A percentile compares a stretch with the other conserved stretches of the same genome.
These are phyloP conservation scores for Trichoderma sp. DNA, from an alignment of 2,329 filamentous ascomycete genomes.

Conservation along the genomic window DNA sequence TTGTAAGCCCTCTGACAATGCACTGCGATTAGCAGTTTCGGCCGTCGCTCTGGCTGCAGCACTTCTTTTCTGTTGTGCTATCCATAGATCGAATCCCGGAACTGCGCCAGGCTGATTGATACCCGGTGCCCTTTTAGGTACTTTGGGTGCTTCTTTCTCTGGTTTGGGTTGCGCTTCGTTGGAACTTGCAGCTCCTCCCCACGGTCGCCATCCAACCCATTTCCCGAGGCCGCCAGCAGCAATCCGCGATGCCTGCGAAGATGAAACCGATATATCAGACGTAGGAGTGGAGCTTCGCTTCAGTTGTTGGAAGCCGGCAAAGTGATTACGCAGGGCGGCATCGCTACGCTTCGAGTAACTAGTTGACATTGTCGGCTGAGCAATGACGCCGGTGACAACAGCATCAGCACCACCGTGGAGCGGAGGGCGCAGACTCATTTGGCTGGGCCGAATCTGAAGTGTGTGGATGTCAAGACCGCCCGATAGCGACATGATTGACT, in stretches of 20 bases:
- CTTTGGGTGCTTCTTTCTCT: slow-evolving; percentile 41
- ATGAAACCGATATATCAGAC: slow-evolving; percentile 37
- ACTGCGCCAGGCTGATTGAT: slow-evolving; percentile 80
- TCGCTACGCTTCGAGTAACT: slow-evolving; percentile 55
- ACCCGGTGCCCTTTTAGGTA: slow-evolving; percentile 62
- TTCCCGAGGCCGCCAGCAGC: slow-evolving; percentile 45
- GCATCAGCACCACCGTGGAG: slow-evolving; percentile 57
- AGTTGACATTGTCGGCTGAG: slow-evolving; percentile 60
- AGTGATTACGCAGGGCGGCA: slow-evolving; percentile 61
- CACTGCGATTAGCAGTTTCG: slow-evolving; percentile 61
- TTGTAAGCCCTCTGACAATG: slow-evolving; percentile 61
- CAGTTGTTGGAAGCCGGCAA: slow-evolving; percentile 45
- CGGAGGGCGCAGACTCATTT: slow-evolving; percentile 64
- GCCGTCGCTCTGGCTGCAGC: slow-evolving; percentile 62
- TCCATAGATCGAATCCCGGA: slow-evolving; percentile 67
- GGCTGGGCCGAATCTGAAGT: slow-evolving; percentile 73
- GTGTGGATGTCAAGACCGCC: slow-evolving; percentile 92
- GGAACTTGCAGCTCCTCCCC: slow-evolving; percentile 41
- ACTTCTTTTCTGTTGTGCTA: slow-evolving; percentile 54
- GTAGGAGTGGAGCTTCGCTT: slow-evolving; percentile 41
- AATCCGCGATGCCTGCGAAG: slow-evolving; percentile 34
- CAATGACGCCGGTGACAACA: slow-evolving; percentile 62
- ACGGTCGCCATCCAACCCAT: slow-evolving; percentile 55
- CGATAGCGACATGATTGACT: slow-evolving; percentile 84
- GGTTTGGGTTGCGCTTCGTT: slow-evolving; percentile 10